phyloP scores from a whole-genome alignment of 768 basidiomycete genomes.

The Termitomyces sp. region DNA sequence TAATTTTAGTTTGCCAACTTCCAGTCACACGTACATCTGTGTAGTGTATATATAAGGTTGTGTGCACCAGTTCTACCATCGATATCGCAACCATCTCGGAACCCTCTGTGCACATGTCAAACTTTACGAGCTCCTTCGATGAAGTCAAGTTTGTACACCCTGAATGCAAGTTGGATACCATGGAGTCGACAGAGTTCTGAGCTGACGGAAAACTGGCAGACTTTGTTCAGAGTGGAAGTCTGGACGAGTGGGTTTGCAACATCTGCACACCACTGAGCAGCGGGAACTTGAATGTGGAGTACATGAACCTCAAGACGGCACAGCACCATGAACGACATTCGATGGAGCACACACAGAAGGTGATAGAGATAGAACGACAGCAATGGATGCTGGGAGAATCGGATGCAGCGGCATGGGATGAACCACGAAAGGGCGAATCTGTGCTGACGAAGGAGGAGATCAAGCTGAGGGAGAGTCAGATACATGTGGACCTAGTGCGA shows the following conservation, averaged over 20 bases:
- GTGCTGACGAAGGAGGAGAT: constrained; percentile 28
- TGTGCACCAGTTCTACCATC: background rate
- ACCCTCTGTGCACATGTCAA: constrained; percentile 10
- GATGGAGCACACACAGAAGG: constrained; percentile 18
- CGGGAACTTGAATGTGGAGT: constrained; percentile 29
- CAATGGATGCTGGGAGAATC: constrained; percentile 17
- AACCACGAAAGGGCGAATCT: constrained; percentile 19
- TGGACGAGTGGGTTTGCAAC: constrained; percentile 35
- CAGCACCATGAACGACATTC: constrained; percentile 26
- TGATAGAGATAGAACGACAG: constrained; percentile 14
- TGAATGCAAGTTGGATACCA: constrained; percentile 13
- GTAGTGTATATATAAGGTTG: constrained; percentile 4
- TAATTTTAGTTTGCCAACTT: constrained; percentile 9
- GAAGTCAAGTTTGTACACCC: constrained; percentile 14
- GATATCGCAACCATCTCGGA: constrained; percentile 3
- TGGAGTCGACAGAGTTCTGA: background rate
- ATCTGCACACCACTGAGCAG: constrained; percentile 33
- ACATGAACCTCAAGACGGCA: constrained; percentile 24
- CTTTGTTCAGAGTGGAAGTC: constrained; percentile 24
- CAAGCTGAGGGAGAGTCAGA: constrained; percentile 27
- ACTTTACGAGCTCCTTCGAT: constrained; percentile 8
- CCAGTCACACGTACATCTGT: constrained; percentile 6
- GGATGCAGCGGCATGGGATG: constrained; percentile 25
- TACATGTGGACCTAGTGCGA: constrained; percentile 42
- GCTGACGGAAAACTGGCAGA: constrained; percentile 15